Percentiles rank a stretch among this genome's conserved stretches.
Conservation (phyloP, 2,329 filamentous ascomycete genomes). For the Scytalidium sp. region DNA sequence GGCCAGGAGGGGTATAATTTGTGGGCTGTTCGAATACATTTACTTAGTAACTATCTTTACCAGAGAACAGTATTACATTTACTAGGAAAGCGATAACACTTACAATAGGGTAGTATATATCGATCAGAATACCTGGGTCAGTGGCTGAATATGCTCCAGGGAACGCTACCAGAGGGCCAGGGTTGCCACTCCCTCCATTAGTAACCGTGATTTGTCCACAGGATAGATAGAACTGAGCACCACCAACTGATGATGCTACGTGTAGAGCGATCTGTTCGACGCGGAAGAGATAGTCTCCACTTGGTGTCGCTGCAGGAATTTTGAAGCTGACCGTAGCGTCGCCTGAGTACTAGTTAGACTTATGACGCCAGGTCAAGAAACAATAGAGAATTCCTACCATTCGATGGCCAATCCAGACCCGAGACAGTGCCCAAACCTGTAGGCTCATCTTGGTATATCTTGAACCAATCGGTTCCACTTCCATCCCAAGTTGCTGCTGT, state of each 20-base stretch:
- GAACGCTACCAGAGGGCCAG: conserved; percentile 31
- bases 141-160: conserved; percentile 32
- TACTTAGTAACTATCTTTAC: not conserved
- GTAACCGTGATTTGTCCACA: conserved; percentile 40
- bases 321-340: conserved; percentile 26
- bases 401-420: conserved; percentile 18
- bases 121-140: conserved; percentile 31
- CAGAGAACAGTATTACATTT: not conserved
- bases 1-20: conserved; percentile 20
- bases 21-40: conserved; percentile 14
- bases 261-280: conserved; percentile 31
- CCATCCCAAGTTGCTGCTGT: conserved; percentile 22
- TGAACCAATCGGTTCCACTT: conserved; percentile 21
- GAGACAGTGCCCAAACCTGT: conserved; percentile 10
- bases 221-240: conserved; percentile 26
- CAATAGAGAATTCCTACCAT: conserved; percentile 11
- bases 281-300: conserved; percentile 35
- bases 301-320: conserved; percentile 30
- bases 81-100: conserved; percentile 4
- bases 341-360: not conserved
- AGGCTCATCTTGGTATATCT: conserved; percentile 21
- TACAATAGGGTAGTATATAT: conserved; percentile 33
- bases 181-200: conserved; percentile 34
- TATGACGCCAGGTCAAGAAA: not conserved
- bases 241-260: conserved; percentile 7